A percentile compares a stretch with the other conserved stretches of the same genome.
Conservation (phyloP, 768 basidiomycete species). For the Pseudohyphozyma bogoriensis region DNA sequence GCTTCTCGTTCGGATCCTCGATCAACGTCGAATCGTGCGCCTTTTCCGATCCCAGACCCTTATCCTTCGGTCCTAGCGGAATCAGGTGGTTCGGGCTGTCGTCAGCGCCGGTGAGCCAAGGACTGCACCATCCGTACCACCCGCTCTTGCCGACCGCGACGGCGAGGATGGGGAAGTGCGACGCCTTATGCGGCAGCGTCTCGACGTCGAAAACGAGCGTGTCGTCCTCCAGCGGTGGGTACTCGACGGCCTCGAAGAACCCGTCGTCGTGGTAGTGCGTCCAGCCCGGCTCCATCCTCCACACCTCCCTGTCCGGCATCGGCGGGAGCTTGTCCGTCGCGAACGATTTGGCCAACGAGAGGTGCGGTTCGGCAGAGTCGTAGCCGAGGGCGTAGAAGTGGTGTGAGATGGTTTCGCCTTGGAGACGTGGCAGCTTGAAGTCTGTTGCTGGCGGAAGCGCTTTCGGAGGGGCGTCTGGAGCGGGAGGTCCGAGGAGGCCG, state of each 20-base stretch:
- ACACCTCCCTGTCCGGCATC: slow-evolving; percentile 45
- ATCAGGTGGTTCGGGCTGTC: slow-evolving; percentile 56
- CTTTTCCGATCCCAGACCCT: not conserved
- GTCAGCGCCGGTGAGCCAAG: slow-evolving; percentile 67
- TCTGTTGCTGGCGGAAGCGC: slow-evolving; percentile 48
- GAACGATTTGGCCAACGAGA: slow-evolving; percentile 55
- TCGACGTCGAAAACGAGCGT: slow-evolving; percentile 89
- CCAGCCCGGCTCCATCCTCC: slow-evolving; percentile 63
- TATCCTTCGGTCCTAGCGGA: slow-evolving; percentile 42
- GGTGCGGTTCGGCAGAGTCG: slow-evolving; percentile 63
- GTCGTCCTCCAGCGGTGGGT: slow-evolving; percentile 46
- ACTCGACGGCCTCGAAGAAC: slow-evolving; percentile 59
- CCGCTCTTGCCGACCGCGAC: slow-evolving; percentile 68
- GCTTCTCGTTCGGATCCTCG: slow-evolving; percentile 28
- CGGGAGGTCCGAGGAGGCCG: slow-evolving; percentile 6
- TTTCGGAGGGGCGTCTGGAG: not conserved
- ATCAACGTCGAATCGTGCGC: slow-evolving; percentile 35
- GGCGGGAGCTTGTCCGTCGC: slow-evolving; percentile 51
- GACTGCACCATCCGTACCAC: slow-evolving; percentile 96
- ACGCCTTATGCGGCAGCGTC: slow-evolving; percentile 71
- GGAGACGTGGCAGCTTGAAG: slow-evolving; percentile 74
- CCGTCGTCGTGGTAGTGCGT: slow-evolving; percentile 78
- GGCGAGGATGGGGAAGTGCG: slow-evolving; percentile 70
- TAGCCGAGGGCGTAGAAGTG: slow-evolving; percentile 78
- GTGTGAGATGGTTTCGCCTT: slow-evolving; percentile 68